A percentile compares a stretch with the other conserved stretches of the same genome.
These are phyloP conservation scores for Globisporangium emineosum DNA, from an alignment of 352 stramenopile genomes.

Conservation along the genomic window DNA sequence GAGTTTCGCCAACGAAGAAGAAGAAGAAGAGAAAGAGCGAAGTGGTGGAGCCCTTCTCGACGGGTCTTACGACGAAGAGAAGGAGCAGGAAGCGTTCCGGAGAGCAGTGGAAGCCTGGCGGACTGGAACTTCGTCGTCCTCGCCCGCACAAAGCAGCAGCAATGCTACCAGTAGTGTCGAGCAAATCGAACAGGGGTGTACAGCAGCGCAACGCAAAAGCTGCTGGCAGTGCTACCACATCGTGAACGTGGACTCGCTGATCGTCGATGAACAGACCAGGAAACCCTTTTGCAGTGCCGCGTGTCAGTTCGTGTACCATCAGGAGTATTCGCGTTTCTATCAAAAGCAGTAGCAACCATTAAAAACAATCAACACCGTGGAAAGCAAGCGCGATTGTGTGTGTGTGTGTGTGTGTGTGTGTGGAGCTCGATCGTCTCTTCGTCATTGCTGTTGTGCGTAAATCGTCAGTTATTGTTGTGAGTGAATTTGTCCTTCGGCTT, in stretches of 20 bases:
- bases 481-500: constrained; percentile 32
- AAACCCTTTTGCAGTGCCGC: constrained; percentile 50
- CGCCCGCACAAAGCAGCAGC: constrained; percentile 1
- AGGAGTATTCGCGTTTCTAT: constrained; percentile 65
- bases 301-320: constrained; percentile 39
- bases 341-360: constrained; percentile 12
- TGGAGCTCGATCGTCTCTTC: too few species aligned
- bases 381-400: neutral
- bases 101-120: constrained; percentile 63
- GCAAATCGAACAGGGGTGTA: constrained; percentile 45
- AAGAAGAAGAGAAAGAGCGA: neutral
- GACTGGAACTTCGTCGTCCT: constrained; percentile 15
- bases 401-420: too few species aligned
- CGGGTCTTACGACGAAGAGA: constrained; percentile 65
- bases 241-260: constrained; percentile 31
- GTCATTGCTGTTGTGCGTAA: too few species aligned
- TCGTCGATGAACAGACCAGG: constrained; percentile 38
- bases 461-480: too few species aligned
- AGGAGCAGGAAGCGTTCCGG: constrained; percentile 65
- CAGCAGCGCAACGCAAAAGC: constrained; percentile 44
- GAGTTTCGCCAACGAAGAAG: constrained; percentile 8
- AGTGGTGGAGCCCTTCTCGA: constrained; percentile 46
- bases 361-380: neutral
- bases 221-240: constrained; percentile 85
- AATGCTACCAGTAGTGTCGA: constrained; percentile 18